Conservation (phyloP, 805 yeast species). For the Yarrowia sp. region DNA sequence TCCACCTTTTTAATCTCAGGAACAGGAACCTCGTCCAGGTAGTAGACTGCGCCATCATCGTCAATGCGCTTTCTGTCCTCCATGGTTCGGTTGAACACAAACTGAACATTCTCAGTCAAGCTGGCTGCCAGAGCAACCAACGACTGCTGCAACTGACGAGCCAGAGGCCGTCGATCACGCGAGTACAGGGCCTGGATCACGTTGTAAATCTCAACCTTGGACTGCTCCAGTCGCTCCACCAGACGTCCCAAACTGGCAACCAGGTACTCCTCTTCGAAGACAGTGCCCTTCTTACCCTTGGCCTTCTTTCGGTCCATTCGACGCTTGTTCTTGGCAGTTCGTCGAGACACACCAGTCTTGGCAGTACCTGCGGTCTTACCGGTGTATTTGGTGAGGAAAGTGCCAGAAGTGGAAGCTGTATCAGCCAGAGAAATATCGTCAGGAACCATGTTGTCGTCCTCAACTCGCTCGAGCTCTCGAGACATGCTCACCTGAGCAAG, state of each 20-base stretch:
- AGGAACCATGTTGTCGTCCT: conserved; percentile 80
- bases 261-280: conserved; percentile 95
- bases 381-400: conserved; percentile 93
- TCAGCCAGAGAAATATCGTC: conserved; percentile 96
- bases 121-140: conserved; percentile 64
- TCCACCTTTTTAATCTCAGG: conserved; percentile 69
- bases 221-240: conserved; percentile 77
- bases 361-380: conserved; percentile 97
- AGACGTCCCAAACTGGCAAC: conserved; percentile 87
- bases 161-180: conserved; percentile 76
- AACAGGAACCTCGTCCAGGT: conserved; percentile 74
- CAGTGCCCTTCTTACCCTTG: conserved; percentile 96
- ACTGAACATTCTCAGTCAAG: conserved; percentile 67
- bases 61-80: conserved; percentile 87
- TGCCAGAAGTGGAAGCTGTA: conserved; percentile 90
- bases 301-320: conserved; percentile 96
- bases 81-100: conserved; percentile 82
- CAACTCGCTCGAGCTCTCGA: conserved; percentile 67
- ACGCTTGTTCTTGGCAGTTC: conserved; percentile 88
- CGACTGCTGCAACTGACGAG: conserved; percentile 75
- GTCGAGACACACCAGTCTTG: conserved; percentile 92
- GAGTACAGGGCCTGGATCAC: conserved; percentile 79
- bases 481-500: conserved; percentile 87
- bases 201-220: conserved; percentile 74
- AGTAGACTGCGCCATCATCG: conserved; percentile 84